Conservation (phyloP, 768 basidiomycete genomes). For the Plicaturopsis crispa region DNA sequence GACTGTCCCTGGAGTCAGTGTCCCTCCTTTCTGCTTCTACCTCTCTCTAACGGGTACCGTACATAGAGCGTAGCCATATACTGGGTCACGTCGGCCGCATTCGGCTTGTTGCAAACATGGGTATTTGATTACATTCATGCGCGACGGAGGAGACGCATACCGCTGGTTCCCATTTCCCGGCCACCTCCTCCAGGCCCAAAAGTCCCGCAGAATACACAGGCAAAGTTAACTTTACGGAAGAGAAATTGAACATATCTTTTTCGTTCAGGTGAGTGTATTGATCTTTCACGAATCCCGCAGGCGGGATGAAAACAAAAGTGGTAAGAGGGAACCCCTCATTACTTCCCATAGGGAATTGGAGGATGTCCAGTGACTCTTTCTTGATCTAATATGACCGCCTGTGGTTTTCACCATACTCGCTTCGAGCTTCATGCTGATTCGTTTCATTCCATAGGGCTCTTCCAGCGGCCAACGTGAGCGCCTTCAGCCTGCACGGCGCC, state of each 20-base stretch:
- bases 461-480: too few species aligned
- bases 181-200: not conserved
- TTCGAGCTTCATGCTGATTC: too few species aligned
- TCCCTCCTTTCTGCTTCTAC: conserved; percentile 2
- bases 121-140: conserved; percentile 57
- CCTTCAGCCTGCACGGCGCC: too few species aligned
- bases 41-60: conserved; percentile 5
- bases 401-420: conserved; percentile 6
- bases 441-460: too few species aligned
- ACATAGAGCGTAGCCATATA: conserved; percentile 68
- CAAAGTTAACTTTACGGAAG: conserved; percentile 11
- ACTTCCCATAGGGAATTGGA: conserved; percentile 20
- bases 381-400: conserved; percentile 89
- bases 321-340: conserved; percentile 56
- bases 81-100: conserved; percentile 71
- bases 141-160: conserved; percentile 15
- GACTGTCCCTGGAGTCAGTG: conserved; percentile 60
- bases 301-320: conserved; percentile 68
- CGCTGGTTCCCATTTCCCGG: not conserved
- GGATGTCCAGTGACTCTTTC: conserved; percentile 55
- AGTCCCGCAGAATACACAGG: conserved; percentile 4
- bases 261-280: not conserved
- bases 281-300: conserved; percentile 6
- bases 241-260: conserved; percentile 11
- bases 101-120: conserved; percentile 73